phyloP scores from a whole-genome alignment of 2,329 filamentous ascomycete species.

The Aspergillus arachidicola region DNA sequence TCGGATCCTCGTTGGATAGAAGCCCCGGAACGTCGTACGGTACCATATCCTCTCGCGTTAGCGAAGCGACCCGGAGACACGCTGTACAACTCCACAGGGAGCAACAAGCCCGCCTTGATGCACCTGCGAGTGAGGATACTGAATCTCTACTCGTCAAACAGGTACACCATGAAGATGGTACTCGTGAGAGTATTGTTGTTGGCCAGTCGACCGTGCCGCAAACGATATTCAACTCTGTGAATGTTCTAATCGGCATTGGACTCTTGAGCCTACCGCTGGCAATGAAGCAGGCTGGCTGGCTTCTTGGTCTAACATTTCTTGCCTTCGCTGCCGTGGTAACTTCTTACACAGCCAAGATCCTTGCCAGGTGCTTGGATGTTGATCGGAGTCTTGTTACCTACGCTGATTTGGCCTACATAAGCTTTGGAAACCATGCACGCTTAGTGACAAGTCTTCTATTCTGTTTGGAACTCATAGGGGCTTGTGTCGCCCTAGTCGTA shows the following conservation, averaged over 20 bases:
- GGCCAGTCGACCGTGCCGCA: constrained; percentile 95
- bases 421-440: constrained; percentile 80
- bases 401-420: constrained; percentile 88
- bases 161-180: constrained; percentile 81
- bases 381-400: constrained; percentile 88
- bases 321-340: constrained; percentile 74
- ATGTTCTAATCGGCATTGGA: constrained; percentile 87
- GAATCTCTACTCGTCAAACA: constrained; percentile 85
- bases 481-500: constrained; percentile 85
- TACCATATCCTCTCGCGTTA: constrained; percentile 59
- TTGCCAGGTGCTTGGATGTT: constrained; percentile 86
- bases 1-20: constrained; percentile 65
- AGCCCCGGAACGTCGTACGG: constrained; percentile 70
- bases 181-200: constrained; percentile 79
- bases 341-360: constrained; percentile 79
- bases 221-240: constrained; percentile 95
- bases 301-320: constrained; percentile 77
- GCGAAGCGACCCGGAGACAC: constrained; percentile 59
- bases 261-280: constrained; percentile 86
- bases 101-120: constrained; percentile 49
- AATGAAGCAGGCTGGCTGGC: constrained; percentile 84
- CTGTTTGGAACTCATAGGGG: constrained; percentile 81
- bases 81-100: constrained; percentile 58
- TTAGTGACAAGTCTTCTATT: constrained; percentile 84
- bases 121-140: constrained; percentile 59